Evolutionary conservation across 208 protist genomes (phyloP), one percentile per base, ranked within the genome.

Genomic region (Trichomonas vaginalis): DNA sequence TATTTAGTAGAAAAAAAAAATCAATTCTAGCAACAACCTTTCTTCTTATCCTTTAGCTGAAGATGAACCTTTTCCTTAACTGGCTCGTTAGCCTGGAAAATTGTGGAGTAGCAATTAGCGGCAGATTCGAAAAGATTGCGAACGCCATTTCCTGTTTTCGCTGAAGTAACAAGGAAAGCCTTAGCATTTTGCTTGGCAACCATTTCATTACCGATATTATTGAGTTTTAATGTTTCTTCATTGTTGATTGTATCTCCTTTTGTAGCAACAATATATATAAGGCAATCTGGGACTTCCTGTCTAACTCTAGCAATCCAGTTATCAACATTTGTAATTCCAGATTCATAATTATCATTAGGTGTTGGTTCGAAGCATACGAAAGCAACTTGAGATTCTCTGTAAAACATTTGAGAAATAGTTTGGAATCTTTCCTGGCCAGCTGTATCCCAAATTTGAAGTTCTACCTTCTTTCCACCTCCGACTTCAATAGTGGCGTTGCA

Each of bases 321-420:
- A 51, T 92, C 86, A 39, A 92, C 45, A 70, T 70, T 70, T 70
- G 56, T 70, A 27, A 70, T 70, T n/a, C 56, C 56, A 39, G 40
- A 39, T 4, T 92, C 45, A 8, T 92, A 42, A 14, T 45, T 42
- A 4, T 92, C 86, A 23, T 92, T 48, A 70, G 56, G 56, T 70
- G 56, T 70, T 12, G 56, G 56, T 6, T 92, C 86, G n/a, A 48
- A 92, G n/a, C 86, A 92, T 15, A 92, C 86, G 46, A 92, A 92
- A 10, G 86, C 86, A 51, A 92, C 86, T 17, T 92, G 40, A 23
- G 86, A 92, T n/a, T 92, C 86, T 35, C 86, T 42, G 46, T 92
- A 92, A 92, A 92, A 92, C 86, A 92, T 92, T 51, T 92, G 86
- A 9, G 86, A 92, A 92, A 92, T 92, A 21, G 86, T n/a, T 32